Evolutionary conservation across 257 asterid species (phyloP).

Genomic region (Ophiorrhiza pumila): DNA sequence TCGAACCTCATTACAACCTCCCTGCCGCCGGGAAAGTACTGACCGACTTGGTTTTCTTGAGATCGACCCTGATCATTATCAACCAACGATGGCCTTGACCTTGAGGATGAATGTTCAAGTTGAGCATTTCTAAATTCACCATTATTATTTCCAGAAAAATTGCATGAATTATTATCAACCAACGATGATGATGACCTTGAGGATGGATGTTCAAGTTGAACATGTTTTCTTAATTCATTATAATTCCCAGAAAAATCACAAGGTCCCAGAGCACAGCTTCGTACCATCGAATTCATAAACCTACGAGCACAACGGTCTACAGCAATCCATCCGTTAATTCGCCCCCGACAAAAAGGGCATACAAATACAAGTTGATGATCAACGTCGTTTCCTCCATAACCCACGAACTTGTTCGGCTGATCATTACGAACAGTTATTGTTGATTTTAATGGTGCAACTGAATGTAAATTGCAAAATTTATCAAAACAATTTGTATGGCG

Average conservation of each 20-base stretch:
- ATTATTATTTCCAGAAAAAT: no score
- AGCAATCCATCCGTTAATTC: conserved; percentile 41
- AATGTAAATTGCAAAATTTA: conserved; percentile 28
- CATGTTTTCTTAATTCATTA: conserved; percentile 58
- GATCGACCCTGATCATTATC: no score
- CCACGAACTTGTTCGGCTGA: conserved; percentile 8
- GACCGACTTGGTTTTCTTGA: no score
- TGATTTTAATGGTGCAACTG: conserved; percentile 16
- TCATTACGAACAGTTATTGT: conserved; percentile 5
- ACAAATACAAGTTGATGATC: conserved; percentile 23
- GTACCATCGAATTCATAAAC: conserved; percentile 45
- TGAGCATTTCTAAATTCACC: no score
- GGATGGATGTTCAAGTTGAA: conserved; percentile 50
- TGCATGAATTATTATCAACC: no score
- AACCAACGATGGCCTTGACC: no score
- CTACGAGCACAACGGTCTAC: conserved; percentile 40
- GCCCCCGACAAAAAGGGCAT: conserved; percentile 79
- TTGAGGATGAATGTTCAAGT: no score
- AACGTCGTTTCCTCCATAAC: no score
- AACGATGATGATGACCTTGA: background rate
- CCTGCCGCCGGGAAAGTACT: no score
- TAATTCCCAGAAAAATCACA: conserved; percentile 61
- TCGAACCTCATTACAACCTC: no score
- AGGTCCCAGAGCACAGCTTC: conserved; percentile 59
- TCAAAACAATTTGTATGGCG: conserved; percentile 35